Evolutionary conservation across 2,329 filamentous ascomycete genomes (phyloP).

Genomic region (Penicillium sp.): DNA sequence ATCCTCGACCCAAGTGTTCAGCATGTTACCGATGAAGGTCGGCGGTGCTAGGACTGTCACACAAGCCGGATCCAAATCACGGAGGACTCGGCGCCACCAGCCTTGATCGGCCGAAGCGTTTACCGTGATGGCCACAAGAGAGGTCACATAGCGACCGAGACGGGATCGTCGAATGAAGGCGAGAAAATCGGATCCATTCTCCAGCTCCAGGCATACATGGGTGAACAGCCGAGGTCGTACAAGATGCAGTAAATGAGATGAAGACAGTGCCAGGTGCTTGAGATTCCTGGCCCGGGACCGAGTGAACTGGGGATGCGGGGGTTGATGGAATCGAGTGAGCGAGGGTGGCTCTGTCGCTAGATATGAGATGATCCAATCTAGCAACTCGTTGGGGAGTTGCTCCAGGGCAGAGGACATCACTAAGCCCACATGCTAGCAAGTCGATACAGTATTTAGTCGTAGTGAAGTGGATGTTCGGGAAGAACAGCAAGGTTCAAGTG

Average conservation of each 20-base stretch:
- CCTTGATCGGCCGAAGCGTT: constrained; percentile 40
- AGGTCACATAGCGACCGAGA: constrained; percentile 42
- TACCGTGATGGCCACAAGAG: constrained; percentile 45
- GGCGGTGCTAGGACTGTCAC: constrained; percentile 60
- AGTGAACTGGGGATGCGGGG: constrained; percentile 47
- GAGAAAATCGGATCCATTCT: constrained; percentile 34
- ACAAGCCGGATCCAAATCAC: constrained; percentile 49
- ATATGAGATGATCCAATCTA: constrained; percentile 54
- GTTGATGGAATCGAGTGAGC: constrained; percentile 46
- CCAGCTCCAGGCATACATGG: constrained; percentile 44
- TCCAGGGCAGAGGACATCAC: constrained; percentile 26
- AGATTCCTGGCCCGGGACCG: constrained; percentile 40
- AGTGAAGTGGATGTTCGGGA: constrained; percentile 12
- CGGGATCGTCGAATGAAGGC: constrained; percentile 34
- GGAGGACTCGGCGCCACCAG: constrained; percentile 57
- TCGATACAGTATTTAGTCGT: background rate
- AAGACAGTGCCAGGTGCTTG: constrained; percentile 55
- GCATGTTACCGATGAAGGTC: constrained; percentile 56
- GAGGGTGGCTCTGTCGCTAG: constrained; percentile 52
- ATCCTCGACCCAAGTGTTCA: constrained; percentile 55
- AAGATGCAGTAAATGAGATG: constrained; percentile 50
- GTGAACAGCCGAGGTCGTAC: constrained; percentile 56
- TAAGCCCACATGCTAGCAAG: constrained; percentile 13
- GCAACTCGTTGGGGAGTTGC: constrained; percentile 57
- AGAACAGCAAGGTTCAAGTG: constrained; percentile 16